Percentiles rank a stretch among this genome's conserved stretches.
Conservation (phyloP, 768 basidiomycete genomes). For the Tephrocybe rancida region DNA sequence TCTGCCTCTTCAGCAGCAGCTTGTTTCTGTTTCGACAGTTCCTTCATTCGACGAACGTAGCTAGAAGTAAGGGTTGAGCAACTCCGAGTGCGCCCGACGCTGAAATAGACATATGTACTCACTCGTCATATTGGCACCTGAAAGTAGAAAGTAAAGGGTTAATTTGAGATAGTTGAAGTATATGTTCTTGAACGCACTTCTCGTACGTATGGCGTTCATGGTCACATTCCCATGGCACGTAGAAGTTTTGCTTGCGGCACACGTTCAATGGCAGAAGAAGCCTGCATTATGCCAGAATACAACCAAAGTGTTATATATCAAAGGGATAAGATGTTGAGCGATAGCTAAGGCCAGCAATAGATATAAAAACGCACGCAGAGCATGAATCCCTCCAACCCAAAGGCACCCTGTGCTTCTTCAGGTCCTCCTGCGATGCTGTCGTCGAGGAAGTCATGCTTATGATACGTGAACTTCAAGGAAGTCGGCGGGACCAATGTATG, state of each 20-base stretch:
- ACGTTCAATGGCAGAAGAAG: constrained; percentile 86
- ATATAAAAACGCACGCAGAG: constrained; percentile 69
- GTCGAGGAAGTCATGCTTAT: constrained; percentile 66
- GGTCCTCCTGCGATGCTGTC: constrained; percentile 81
- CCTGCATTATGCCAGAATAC: constrained; percentile 40
- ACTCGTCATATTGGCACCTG: constrained; percentile 97
- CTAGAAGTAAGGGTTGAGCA: constrained; percentile 37
- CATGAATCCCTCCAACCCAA: constrained; percentile 88
- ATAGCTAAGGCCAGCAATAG: neutral
- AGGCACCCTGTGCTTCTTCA: constrained; percentile 76
- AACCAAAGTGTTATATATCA: neutral
- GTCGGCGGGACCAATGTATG: no score
- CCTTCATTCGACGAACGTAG: constrained; percentile 88
- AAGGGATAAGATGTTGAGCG: constrained; percentile 4
- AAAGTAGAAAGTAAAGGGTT: neutral
- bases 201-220: constrained; percentile 86
- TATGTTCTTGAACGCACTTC: constrained; percentile 64
- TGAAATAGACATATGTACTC: constrained; percentile 33
- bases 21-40: constrained; percentile 70
- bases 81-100: constrained; percentile 9
- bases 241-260: constrained; percentile 77
- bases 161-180: neutral
- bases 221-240: constrained; percentile 93
- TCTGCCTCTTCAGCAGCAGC: constrained; percentile 40
- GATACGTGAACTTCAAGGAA: neutral